Base-by-base conservation (phyloP, 73 alveolate species). In the Durusdinium trenchii region DNA sequence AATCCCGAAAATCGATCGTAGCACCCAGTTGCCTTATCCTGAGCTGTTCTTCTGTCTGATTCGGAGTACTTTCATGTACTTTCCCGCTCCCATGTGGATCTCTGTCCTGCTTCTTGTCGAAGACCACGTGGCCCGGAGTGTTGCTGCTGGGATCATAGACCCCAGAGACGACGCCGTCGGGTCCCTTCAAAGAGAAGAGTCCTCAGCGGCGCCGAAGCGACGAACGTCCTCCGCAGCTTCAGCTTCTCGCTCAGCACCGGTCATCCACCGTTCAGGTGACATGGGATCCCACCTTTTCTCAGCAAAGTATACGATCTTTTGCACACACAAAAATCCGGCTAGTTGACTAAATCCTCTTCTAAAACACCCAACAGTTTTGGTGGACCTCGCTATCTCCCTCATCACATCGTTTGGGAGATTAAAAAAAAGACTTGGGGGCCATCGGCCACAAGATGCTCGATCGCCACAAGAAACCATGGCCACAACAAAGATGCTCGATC, bases 51-150 rank as follows among this genome's bases (percentile, higher is more conserved):
- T n/a, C n/a, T n/a, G n/a, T n/a, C n/a, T n/a, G n/a, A n/a, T n/a
- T n/a, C n/a, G n/a, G n/a, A n/a, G n/a, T n/a, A n/a, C n/a, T n/a
- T n/a, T n/a, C n/a, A n/a, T n/a, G n/a, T n/a, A n/a, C n/a, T n/a
- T n/a, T n/a, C n/a, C n/a, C n/a, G n/a, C n/a, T n/a, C n/a, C n/a
- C n/a, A n/a, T n/a, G n/a, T n/a, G n/a, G n/a, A n/a, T n/a, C 9
- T 10, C 2, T 86, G 38, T 86, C 95, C 18, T 82, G 95, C 35
- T 86, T n/a, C 54, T 86, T 57, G 47, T 86, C 84, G 84, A 82
- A 86, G 12, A 38, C 47, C 95, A 86, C 95, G n/a, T 28, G 48
- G 42, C 95, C 95, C 0, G 95, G 81, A 2, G 35, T 36, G 32
- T 23, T 32, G 50, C 95, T 60, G 32, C 43, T 28, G 12, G 95